Conservation (phyloP, 805 yeast species). For the Barnettozyma pratensis region DNA sequence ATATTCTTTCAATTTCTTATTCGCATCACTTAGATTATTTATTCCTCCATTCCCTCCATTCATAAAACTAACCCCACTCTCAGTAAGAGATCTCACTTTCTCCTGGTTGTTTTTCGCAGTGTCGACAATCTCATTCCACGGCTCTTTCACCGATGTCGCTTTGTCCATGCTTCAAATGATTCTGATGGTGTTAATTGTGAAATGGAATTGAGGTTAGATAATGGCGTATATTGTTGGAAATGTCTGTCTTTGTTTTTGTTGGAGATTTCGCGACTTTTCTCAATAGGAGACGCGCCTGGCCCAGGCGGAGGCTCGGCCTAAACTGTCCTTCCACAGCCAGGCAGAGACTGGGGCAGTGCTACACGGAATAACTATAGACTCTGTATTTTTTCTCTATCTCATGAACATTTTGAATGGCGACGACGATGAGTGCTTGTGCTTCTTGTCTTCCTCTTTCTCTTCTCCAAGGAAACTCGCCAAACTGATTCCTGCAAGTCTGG, state of each 20-base stretch:
- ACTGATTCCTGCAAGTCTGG: too few relatives aligned
- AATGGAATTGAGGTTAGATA: too few relatives aligned
- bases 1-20: background rate
- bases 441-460: background rate
- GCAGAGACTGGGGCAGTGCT: background rate
- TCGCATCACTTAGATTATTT: background rate
- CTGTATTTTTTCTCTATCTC: background rate
- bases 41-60: background rate
- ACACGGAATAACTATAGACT: background rate
- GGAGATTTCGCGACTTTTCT: background rate
- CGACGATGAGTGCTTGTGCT: background rate
- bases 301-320: background rate
- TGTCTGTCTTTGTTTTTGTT: background rate
- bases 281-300: background rate
- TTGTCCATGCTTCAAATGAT: too few relatives aligned
- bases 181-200: too few relatives aligned
- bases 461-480: background rate
- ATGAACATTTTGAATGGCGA: conserved; percentile 2
- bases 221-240: too few relatives aligned
- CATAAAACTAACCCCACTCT: too few relatives aligned
- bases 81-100: too few relatives aligned
- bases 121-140: too few relatives aligned
- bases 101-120: background rate
- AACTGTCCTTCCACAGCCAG: background rate
- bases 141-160: too few relatives aligned